Percentiles rank a stretch among this genome's conserved stretches.
These are phyloP conservation scores for Gracilariopsis chorda DNA, from an alignment of 23 red algal genomes.

Conservation along the genomic window DNA sequence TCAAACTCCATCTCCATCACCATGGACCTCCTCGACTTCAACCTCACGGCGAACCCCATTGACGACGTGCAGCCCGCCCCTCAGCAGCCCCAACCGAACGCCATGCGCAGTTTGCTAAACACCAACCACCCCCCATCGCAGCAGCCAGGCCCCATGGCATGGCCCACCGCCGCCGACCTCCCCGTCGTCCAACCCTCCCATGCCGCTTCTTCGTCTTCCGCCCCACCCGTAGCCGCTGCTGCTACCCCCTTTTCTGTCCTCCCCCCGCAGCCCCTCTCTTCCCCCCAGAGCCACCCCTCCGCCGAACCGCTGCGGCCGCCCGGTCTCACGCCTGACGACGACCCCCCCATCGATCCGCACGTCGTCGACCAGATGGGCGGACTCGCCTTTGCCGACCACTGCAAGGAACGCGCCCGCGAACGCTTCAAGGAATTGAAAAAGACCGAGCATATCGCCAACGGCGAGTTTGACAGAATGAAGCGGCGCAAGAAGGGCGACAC, in stretches of 20 bases:
- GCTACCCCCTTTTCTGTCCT: neutral
- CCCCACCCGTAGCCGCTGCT: neutral
- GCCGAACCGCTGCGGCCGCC: neutral
- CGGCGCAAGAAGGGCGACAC: slow-evolving; percentile 67
- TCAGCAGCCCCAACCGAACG: neutral
- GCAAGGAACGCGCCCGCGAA: slow-evolving; percentile 61
- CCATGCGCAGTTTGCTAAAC: slow-evolving; percentile 3
- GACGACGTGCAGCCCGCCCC: neutral
- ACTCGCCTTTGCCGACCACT: slow-evolving; percentile 50
- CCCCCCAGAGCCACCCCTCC: neutral
- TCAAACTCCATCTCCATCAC: no score
- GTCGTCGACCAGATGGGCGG: slow-evolving; percentile 59
- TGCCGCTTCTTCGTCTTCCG: neutral
- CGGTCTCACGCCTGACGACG: neutral
- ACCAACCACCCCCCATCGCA: neutral
- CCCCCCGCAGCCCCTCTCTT: neutral
- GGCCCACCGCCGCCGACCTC: neutral
- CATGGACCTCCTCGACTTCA: slow-evolving; percentile 5
- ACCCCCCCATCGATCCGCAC: slow-evolving; percentile 30
- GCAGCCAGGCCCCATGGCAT: neutral
- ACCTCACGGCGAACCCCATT: neutral
- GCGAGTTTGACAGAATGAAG: slow-evolving; percentile 68
- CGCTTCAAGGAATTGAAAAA: slow-evolving; percentile 64
- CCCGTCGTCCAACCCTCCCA: neutral
- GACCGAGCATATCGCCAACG: slow-evolving; percentile 52